Base-by-base conservation (phyloP, 1,139 yeast genomes). In the Hansenula sp. region DNA sequence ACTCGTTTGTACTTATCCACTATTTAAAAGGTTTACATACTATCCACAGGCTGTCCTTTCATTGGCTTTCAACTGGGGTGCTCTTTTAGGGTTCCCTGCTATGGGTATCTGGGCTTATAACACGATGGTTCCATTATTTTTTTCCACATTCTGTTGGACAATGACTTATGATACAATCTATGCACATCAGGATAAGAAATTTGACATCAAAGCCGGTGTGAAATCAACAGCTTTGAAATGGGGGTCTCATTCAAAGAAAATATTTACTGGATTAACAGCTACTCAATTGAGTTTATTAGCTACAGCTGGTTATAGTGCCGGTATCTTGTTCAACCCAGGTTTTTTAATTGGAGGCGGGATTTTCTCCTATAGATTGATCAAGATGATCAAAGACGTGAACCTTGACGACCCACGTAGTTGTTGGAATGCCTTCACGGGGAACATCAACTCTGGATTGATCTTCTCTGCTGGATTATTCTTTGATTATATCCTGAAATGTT, bases 161-260 rank as follows among this genome's bases (percentile, higher is more conserved):
- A 85, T 94, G 88, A 82, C 85, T 42, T 94, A 94, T 64, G 99
- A 94, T 63, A 88, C 98, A 3, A 81, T 94, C 36, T 94, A 94
- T 63, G 99, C 99, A 1, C 99, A 94, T 63, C 99, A 94, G 68
- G 99, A 94, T 65, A 94, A 94, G 67, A 68, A 66, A 47, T 94
- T 84, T 58, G 99, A 94, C 63, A 68, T 85, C 43, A 70, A 76
- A 44, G 98, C 96, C 0, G 98, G 98, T 8, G 85, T 94, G 53
- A 90, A 91, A 63, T 88, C 96, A 2, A 89, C 98, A 1, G 99
- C 99, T 5, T 74, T 93, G 55, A 89, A 84, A 5, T 93, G 99
- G 98, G 95, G 94, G 3, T 77, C 76, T 18, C 75, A 77, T 30
- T 78, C 96, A 1, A 89, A 84, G 59, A 76, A 81, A 5, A 79